A percentile compares a stretch with the other conserved stretches of the same genome.
These are phyloP conservation scores for Sordariomycetes sp. DNA, from an alignment of 2,329 filamentous ascomycete species.

Conservation along the genomic window DNA sequence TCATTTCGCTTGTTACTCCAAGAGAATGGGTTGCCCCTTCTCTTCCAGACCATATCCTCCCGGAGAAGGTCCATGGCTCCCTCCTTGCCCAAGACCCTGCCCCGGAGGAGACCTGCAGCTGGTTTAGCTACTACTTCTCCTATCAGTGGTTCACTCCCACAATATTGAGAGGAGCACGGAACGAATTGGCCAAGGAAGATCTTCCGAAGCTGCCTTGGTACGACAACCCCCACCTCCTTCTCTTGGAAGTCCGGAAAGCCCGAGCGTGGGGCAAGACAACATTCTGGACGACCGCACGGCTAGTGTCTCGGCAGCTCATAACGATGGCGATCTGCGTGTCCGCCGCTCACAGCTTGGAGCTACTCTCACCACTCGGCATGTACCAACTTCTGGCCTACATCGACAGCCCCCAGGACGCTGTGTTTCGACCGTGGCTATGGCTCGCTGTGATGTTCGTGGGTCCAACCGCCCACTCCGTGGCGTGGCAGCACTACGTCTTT, in stretches of 20 bases:
- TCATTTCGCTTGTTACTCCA: slow-evolving; percentile 32
- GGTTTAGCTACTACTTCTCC: slow-evolving; percentile 38
- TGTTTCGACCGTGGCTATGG: slow-evolving; percentile 40
- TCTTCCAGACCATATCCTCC: slow-evolving; percentile 3
- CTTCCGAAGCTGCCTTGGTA: slow-evolving; percentile 42
- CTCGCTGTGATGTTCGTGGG: slow-evolving; percentile 41
- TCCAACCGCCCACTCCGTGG: slow-evolving; percentile 29
- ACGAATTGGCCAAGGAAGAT: slow-evolving; percentile 32
- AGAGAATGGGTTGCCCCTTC: slow-evolving; percentile 30
- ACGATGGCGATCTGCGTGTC: slow-evolving; percentile 33
- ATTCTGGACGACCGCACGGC: slow-evolving; percentile 31
- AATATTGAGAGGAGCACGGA: slow-evolving; percentile 33
- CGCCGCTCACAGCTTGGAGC: slow-evolving; percentile 29
- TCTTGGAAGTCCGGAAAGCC: slow-evolving; percentile 30
- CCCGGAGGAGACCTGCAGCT: slow-evolving; percentile 42
- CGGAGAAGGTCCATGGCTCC: neutral
- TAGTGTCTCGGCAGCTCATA: slow-evolving; percentile 27
- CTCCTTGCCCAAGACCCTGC: slow-evolving; percentile 21
- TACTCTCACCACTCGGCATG: slow-evolving; percentile 41
- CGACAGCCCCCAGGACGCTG: slow-evolving; percentile 29
- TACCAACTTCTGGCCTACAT: slow-evolving; percentile 37
- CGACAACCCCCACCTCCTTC: slow-evolving; percentile 38
- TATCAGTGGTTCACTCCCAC: slow-evolving; percentile 39
- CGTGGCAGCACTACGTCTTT: slow-evolving; percentile 48
- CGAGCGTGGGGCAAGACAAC: slow-evolving; percentile 31